Percentiles rank a stretch among this genome's conserved stretches.
phyloP scores from a whole-genome alignment of 805 yeast species.

The Teunomyces barrocoloradensis region DNA sequence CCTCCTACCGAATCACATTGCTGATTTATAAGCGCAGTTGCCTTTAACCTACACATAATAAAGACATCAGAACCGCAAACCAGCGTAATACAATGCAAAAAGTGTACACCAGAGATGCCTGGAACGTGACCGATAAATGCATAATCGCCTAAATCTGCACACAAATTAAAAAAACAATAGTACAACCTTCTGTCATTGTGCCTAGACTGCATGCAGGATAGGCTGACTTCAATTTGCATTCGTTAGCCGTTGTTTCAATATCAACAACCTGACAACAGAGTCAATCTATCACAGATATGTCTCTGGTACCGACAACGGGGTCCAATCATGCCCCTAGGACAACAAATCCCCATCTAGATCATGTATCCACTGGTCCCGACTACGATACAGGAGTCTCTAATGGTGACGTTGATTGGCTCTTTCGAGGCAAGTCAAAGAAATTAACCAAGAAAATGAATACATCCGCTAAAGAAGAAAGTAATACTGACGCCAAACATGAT shows the following conservation, averaged over 20 bases:
- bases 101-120: too few relatives aligned
- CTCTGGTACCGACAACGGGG: background rate
- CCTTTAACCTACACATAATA: too few relatives aligned
- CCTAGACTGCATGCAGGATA: background rate
- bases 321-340: background rate
- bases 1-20: too few relatives aligned
- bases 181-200: background rate
- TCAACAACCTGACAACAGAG: background rate
- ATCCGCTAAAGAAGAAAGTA: background rate
- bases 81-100: too few relatives aligned
- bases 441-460: slow-evolving; percentile 41
- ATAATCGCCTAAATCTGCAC: too few relatives aligned
- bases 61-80: too few relatives aligned
- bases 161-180: too few relatives aligned
- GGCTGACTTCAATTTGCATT: background rate
- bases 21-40: too few relatives aligned
- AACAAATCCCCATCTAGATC: background rate
- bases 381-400: slow-evolving; percentile 56
- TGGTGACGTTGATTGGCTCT: slow-evolving; percentile 83
- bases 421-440: slow-evolving; percentile 70
- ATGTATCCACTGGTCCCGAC: background rate
- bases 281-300: background rate
- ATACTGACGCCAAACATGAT: slow-evolving; percentile 3
- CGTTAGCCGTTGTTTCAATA: background rate
- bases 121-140: too few relatives aligned